Evolutionary conservation across 345 rosid species (phyloP).

Genomic region (Eucalyptus urophylla): DNA sequence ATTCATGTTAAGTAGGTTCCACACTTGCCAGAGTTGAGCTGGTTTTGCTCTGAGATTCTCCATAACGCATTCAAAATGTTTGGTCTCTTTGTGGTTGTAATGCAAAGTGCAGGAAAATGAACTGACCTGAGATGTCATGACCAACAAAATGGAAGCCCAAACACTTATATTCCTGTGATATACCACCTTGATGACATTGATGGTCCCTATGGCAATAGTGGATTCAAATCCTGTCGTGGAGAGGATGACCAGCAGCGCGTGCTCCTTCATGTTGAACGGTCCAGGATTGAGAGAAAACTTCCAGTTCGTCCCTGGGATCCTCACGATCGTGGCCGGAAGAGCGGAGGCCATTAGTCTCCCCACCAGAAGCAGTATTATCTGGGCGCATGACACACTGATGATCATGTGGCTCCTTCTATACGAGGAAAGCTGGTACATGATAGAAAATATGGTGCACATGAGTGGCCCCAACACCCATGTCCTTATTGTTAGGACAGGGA

Average conservation of each 20-base stretch:
- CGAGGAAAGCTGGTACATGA: slow-evolving; percentile 22
- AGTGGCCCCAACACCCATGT: slow-evolving; percentile 31
- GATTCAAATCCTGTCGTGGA: slow-evolving; percentile 10
- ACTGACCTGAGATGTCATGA: slow-evolving; percentile 65
- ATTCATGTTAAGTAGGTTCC: background rate
- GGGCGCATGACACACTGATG: slow-evolving; percentile 12
- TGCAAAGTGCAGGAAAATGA: background rate
- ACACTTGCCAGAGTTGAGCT: background rate
- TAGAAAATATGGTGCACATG: slow-evolving; percentile 10
- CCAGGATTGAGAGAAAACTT: slow-evolving; percentile 42
- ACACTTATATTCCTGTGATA: slow-evolving; percentile 5
- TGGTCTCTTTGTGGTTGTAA: background rate
- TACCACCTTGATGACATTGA: slow-evolving; percentile 16
- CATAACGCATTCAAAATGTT: background rate
- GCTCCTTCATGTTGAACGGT: slow-evolving; percentile 37
- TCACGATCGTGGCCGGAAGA: slow-evolving; percentile 1
- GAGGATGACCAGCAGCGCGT: slow-evolving; percentile 29
- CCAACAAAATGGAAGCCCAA: slow-evolving; percentile 29
- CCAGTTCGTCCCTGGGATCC: slow-evolving; percentile 23
- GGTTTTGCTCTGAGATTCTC: background rate
- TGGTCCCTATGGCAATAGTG: slow-evolving; percentile 6
- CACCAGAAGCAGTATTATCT: slow-evolving; percentile 21
- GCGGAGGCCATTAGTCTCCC: slow-evolving; percentile 33
- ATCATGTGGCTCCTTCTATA: slow-evolving; percentile 14
- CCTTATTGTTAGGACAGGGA: slow-evolving; percentile 20